Evolutionary conservation across 371 early-diverging fungal species (phyloP).

Genomic region (Syncephalis fuscata): DNA sequence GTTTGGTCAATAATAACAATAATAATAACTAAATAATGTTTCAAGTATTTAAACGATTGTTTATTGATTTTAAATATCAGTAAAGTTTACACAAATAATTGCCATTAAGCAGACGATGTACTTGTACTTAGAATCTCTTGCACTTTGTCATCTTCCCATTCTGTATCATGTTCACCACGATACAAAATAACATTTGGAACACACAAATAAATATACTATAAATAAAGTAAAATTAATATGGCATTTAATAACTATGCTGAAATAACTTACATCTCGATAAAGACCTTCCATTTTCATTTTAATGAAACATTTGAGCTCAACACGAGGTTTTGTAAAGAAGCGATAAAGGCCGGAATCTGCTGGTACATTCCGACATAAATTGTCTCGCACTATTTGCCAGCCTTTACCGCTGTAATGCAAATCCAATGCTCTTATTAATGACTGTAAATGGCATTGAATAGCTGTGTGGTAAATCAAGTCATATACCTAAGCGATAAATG

Average conservation of each 20-base stretch:
- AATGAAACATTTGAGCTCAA: slow-evolving; percentile 41
- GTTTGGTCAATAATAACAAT: too few relatives aligned
- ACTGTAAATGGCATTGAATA: slow-evolving; percentile 46
- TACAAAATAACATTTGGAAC: slow-evolving; percentile 46
- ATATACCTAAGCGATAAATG: slow-evolving; percentile 15
- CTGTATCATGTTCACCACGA: slow-evolving; percentile 12
- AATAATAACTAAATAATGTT: too few relatives aligned
- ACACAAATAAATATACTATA: slow-evolving; percentile 27
- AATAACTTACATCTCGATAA: slow-evolving; percentile 38
- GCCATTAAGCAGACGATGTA: too few relatives aligned
- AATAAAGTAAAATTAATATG: too few relatives aligned
- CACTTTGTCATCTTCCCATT: too few relatives aligned
- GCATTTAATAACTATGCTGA: too few relatives aligned
- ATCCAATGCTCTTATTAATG: slow-evolving; percentile 42
- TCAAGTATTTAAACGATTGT: too few relatives aligned
- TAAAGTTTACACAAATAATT: too few relatives aligned
- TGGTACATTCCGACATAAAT: slow-evolving; percentile 24
- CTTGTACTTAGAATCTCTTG: too few relatives aligned
- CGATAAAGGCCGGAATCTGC: slow-evolving; percentile 19
- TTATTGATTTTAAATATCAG: too few relatives aligned
- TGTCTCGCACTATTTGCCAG: slow-evolving; percentile 37
- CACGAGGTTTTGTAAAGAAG: slow-evolving; percentile 22
- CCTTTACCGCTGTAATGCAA: slow-evolving; percentile 44
- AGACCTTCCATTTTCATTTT: slow-evolving; percentile 52
- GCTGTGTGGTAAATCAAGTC: slow-evolving; percentile 41